Evolutionary conservation across 768 basidiomycete genomes (phyloP).

Genomic region (Amanita subjunquillea): DNA sequence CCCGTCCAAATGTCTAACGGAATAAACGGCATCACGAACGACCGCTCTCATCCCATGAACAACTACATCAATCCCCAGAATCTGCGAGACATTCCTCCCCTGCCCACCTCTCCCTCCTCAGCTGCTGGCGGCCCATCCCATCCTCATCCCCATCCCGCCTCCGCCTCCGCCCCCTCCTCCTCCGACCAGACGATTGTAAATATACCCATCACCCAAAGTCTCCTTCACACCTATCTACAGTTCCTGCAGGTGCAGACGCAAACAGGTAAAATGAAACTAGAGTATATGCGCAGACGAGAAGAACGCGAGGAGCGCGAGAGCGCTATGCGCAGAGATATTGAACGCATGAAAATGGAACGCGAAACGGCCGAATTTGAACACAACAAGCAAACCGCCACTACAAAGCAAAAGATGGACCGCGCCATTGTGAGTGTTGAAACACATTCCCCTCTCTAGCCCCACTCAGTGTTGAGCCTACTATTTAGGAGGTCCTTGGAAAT

Average conservation of each 20-base stretch:
- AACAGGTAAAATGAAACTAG: constrained; percentile 59
- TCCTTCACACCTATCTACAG: constrained; percentile 48
- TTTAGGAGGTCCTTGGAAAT: constrained; percentile 48
- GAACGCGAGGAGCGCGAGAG: constrained; percentile 62
- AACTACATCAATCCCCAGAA: constrained; percentile 3
- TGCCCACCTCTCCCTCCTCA: constrained; percentile 8
- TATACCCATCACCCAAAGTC: constrained; percentile 42
- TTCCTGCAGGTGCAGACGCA: constrained; percentile 60
- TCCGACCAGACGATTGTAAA: constrained; percentile 34
- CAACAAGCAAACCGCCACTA: constrained; percentile 35
- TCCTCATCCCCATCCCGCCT: constrained; percentile 3
- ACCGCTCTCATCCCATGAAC: constrained; percentile 9
- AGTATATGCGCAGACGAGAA: constrained; percentile 55
- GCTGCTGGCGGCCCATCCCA: constrained; percentile 11
- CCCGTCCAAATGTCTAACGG: constrained; percentile 21
- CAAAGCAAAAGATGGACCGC: constrained; percentile 53
- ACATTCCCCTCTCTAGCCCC: background rate
- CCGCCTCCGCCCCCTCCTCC: constrained; percentile 5
- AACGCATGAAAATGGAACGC: constrained; percentile 41
- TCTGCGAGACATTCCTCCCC: constrained; percentile 8
- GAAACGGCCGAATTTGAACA: constrained; percentile 49
- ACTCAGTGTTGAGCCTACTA: background rate
- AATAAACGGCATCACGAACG: constrained; percentile 19
- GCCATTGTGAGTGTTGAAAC: constrained; percentile 37
- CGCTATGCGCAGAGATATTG: constrained; percentile 36